A percentile compares a stretch with the other conserved stretches of the same genome.
These are phyloP conservation scores for Carex scoparia DNA, from an alignment of 176 grass and related monocot species.

Conservation along the genomic window DNA sequence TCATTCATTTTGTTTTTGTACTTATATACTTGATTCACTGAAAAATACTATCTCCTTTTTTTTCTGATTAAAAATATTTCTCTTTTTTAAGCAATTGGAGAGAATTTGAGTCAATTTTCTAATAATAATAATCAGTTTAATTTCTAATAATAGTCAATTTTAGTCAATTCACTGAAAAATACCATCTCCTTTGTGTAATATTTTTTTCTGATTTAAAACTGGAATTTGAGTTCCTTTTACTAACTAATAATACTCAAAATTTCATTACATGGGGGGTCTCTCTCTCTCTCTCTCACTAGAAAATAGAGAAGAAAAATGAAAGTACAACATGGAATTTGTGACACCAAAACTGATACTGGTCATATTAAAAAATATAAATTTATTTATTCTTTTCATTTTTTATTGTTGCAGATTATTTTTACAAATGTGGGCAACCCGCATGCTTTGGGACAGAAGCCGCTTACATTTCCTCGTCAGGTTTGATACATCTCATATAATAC, in stretches of 20 bases:
- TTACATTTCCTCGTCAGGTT: slow-evolving; percentile 93
- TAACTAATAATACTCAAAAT: too few species aligned
- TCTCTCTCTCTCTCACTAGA: too few species aligned
- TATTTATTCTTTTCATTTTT: background rate
- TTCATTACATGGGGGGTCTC: background rate
- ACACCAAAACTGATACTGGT: background rate
- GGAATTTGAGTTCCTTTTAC: too few species aligned
- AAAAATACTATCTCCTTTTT: background rate
- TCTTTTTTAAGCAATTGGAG: background rate
- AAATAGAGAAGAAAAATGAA: background rate
- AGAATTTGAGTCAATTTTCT: background rate
- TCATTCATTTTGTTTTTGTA: background rate
- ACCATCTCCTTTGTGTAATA: too few species aligned
- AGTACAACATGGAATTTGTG: background rate
- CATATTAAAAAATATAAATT: background rate
- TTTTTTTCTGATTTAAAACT: too few species aligned
- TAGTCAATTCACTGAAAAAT: too few species aligned
- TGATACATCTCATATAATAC: background rate
- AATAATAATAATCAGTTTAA: background rate
- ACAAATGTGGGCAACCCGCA: slow-evolving; percentile 99
- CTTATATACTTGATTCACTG: background rate
- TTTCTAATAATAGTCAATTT: too few species aligned
- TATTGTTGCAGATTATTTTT: slow-evolving; percentile 80
- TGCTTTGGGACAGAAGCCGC: slow-evolving; percentile 92
- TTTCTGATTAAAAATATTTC: background rate